phyloP scores from a whole-genome alignment of 345 rosid species.

The Populus deltoides region DNA sequence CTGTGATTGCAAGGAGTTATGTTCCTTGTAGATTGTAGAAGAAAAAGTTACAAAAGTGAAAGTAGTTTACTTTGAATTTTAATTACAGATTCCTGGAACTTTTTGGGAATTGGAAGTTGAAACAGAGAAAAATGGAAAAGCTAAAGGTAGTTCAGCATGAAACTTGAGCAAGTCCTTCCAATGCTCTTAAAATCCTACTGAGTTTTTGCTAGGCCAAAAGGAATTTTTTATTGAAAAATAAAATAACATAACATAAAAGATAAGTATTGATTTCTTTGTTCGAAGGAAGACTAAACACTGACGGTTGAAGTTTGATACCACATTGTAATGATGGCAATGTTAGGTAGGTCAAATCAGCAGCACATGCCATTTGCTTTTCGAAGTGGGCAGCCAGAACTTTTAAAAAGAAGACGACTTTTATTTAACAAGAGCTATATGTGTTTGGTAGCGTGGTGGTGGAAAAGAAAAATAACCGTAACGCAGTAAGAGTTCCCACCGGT shows the following conservation, averaged over 20 bases:
- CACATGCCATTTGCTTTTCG: slow-evolving; percentile 15
- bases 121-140: too few species aligned
- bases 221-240: not conserved
- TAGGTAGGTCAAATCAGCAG: slow-evolving; percentile 19
- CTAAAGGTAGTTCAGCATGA: not conserved
- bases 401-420: slow-evolving; percentile 5
- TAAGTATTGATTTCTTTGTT: not conserved
- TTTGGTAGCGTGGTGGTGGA: not conserved
- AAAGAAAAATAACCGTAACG: not conserved
- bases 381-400: slow-evolving; percentile 10
- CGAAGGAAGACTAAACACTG: not conserved
- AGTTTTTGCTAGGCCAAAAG: not conserved
- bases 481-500: not conserved
- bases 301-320: not conserved
- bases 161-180: not conserved
- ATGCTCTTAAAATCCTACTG: not conserved
- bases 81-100: too few species aligned
- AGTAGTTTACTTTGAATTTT: too few species aligned
- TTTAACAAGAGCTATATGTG: too few species aligned
- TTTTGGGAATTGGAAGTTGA: too few species aligned
- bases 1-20: too few species aligned
- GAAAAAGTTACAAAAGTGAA: too few species aligned
- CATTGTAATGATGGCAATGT: not conserved
- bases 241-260: not conserved
- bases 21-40: too few species aligned